Evolutionary conservation across 2,329 filamentous ascomycete genomes (phyloP).

Genomic region (Hymenotorrendiella dingleyae): DNA sequence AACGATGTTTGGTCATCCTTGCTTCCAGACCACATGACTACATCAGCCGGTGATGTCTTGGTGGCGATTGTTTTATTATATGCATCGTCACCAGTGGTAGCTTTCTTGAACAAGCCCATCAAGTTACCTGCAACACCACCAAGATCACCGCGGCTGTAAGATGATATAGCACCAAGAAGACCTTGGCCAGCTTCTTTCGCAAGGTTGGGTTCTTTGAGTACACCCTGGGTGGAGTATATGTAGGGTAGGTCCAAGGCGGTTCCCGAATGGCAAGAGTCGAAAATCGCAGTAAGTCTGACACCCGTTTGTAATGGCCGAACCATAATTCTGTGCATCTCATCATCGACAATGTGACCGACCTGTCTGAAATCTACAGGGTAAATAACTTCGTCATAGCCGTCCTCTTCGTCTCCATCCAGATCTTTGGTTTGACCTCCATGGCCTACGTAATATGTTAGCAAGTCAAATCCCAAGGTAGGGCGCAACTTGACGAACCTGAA

Average conservation of each 20-base stretch:
- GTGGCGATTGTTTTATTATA: conserved; percentile 77
- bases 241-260: conserved; percentile 60
- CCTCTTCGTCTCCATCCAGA: conserved; percentile 71
- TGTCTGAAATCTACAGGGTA: conserved; percentile 76
- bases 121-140: conserved; percentile 71
- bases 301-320: conserved; percentile 72
- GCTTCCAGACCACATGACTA: conserved; percentile 95
- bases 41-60: conserved; percentile 89
- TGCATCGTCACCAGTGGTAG: conserved; percentile 68
- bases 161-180: conserved; percentile 53
- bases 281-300: conserved; percentile 67
- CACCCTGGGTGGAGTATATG: conserved; percentile 42
- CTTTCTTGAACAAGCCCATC: conserved; percentile 80
- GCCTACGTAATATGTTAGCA: conserved; percentile 36
- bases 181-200: conserved; percentile 44
- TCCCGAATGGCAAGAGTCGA: conserved; percentile 62
- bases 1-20: conserved; percentile 92
- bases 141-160: conserved; percentile 72
- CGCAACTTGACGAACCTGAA: conserved; percentile 56
- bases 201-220: conserved; percentile 51
- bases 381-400: conserved; percentile 77
- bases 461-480: conserved; percentile 15
- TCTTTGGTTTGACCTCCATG: conserved; percentile 79
- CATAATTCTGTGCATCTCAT: conserved; percentile 72
- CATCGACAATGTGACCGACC: conserved; percentile 72